Base-by-base conservation (phyloP, 106 monocot species). In the Acanthochlamys bracteata region DNA sequence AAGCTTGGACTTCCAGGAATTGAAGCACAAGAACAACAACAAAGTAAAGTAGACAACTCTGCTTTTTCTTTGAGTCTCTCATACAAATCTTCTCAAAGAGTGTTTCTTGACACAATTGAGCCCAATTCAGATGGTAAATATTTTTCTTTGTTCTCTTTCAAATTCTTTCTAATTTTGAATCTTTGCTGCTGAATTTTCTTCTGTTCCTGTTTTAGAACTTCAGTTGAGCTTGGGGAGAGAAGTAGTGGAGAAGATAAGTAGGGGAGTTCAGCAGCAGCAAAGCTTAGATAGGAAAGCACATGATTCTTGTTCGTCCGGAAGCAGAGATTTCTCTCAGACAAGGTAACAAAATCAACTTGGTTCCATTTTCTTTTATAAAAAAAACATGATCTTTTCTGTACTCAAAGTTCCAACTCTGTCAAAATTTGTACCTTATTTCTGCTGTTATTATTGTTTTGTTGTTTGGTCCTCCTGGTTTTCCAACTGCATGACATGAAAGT, bases 1-100 rank as follows among this genome's bases (percentile, higher is more conserved):
- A 79, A 56, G 53, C 69, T 79, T 45, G 79, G 73, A 6, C 73
- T 41, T 63, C 79, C 79, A 26, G 75, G 75, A 65, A 69, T 59
- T 59, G 61, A 64, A 10, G 61, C 25, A 41, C 7, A 17, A 57
- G 56, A 11, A n/a, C 12, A 49, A 49, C 4, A 10, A 49, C 4
- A 49, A 49, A 17, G 17, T 14, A 17, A 49, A 49, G 2, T 4
- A 49, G 49, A 17, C 49, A 41, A 54, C 41, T 69, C 57, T 70
- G 12, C 65, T 54, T 39, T n/a, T 8, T 66, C 53, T 49, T 63
- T 69, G 57, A 21, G 46, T 58, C 63, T 20, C 60, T 53, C 60
- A 7, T 71, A 57, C 25, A 57, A 66, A 59, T 12, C 25, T n/a
- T 46, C 63, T 20, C 66, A 78, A 33, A 72, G 78, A 39, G 67